phyloP scores from a whole-genome alignment of 805 yeast genomes.

The Nakazawaea populi region DNA sequence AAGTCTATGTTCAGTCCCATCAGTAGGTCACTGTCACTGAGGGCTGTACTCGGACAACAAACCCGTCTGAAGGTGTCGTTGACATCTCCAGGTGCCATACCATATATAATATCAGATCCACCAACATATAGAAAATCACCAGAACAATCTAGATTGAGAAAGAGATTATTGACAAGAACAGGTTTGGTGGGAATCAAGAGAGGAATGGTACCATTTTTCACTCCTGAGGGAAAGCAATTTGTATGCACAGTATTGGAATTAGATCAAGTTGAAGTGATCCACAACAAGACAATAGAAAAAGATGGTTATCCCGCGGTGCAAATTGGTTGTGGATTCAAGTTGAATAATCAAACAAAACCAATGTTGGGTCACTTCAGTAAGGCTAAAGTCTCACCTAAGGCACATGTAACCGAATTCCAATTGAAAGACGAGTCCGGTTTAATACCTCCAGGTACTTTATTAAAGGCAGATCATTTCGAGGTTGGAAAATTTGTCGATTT shows the following conservation, averaged over 20 bases:
- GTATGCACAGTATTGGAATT: conserved; percentile 89
- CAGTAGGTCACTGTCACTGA: neutral
- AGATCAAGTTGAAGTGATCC: conserved; percentile 80
- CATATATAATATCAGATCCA: conserved; percentile 38
- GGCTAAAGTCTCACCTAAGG: conserved; percentile 83
- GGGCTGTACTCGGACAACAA: neutral
- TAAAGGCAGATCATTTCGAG: conserved; percentile 79
- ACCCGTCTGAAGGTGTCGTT: conserved; percentile 30
- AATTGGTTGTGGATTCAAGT: conserved; percentile 74
- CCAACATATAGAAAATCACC: conserved; percentile 61
- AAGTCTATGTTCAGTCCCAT: neutral
- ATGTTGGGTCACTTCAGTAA: conserved; percentile 72
- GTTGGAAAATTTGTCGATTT: conserved; percentile 82
- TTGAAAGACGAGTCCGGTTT: conserved; percentile 62
- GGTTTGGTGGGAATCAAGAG: conserved; percentile 81
- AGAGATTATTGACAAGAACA: conserved; percentile 67
- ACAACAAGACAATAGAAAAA: conserved; percentile 59
- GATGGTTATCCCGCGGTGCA: conserved; percentile 85
- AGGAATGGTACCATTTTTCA: conserved; percentile 87
- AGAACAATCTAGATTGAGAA: conserved; percentile 64
- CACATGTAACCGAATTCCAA: conserved; percentile 69
- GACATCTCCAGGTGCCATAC: conserved; percentile 45
- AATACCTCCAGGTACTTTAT: conserved; percentile 68
- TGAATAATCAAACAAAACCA: conserved; percentile 57
- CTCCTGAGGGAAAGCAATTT: conserved; percentile 56